Evolutionary conservation across 495 filamentous ascomycete species (phyloP), one percentile per base, ranked within the genome.

Genomic region (Usnea hakonensis): DNA sequence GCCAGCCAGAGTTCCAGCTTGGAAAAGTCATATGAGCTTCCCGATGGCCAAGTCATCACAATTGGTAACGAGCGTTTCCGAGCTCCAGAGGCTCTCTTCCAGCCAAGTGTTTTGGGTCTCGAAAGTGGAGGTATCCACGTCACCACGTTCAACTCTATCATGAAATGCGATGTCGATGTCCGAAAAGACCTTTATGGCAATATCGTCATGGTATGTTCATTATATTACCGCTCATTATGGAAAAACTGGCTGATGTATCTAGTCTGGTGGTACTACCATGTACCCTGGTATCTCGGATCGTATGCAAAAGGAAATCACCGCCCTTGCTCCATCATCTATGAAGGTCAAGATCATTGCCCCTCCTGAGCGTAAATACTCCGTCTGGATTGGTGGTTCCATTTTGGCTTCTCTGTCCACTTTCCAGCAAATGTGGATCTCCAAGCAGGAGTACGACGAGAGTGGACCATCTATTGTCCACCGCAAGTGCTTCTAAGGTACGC

Each of bases 351-450:
- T 88, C 75, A 88, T 88, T 69, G 85, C 85, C 74, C 85, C 85
- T 67, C 85, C 85, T 56, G 85, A 88, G 81, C 85, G 85, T 72
- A 88, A 88, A 79, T 88, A 88, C 83, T 88, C 94, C 65, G 94
- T 98, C 83, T 98, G 94, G 94, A 98, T 98, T 78, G 94, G 94
- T 91, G 94, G 94, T 85, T 98, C 94, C 77, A 98, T 98, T 77
- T 81, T 98, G 74, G 94, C 94, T 68, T 98, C 94, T 66, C 90
- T 98, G 67, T 98, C 94, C 63, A 97, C 94, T 80, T 97, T 97
- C 91, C 94, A 98, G 82, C 94, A 97, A 83, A 98, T 98, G 95
- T 98, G 94, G 94, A 97, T 98, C 87, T 98, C 94, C 67, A 98
- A 98, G 90, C 94, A 98, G 83, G 94, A 97, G 85, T 97, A 97